phyloP scores from a whole-genome alignment of 768 basidiomycete species.

The Boletus reticuloceps region DNA sequence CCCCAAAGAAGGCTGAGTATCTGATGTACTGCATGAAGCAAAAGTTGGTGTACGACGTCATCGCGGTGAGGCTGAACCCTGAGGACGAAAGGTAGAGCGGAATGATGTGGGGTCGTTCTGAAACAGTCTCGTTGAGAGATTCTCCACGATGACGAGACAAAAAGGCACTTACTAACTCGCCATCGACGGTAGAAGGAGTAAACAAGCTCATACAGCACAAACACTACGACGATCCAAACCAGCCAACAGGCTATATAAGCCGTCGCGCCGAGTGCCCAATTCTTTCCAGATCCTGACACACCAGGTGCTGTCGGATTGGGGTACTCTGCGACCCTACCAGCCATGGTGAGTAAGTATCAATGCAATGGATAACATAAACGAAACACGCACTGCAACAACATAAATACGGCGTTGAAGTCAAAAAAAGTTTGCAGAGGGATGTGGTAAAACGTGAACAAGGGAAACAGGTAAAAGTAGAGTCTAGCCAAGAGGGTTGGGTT shows the following conservation, averaged over 20 bases:
- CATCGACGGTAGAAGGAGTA: conserved; percentile 75
- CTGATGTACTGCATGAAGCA: too few relatives aligned
- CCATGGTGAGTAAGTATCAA: conserved; percentile 15
- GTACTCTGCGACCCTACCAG: conserved; percentile 63
- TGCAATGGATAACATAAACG: background rate
- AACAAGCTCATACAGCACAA: conserved; percentile 72
- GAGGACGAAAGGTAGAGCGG: conserved; percentile 83
- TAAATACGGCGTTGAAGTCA: conserved; percentile 86
- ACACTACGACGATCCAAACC: conserved; percentile 69
- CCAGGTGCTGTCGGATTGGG: conserved; percentile 69
- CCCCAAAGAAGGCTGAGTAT: too few relatives aligned
- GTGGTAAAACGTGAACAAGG: conserved; percentile 69
- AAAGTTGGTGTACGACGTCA: conserved; percentile 53
- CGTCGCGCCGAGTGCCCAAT: conserved; percentile 80
- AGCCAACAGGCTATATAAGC: conserved; percentile 84
- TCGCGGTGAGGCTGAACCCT: conserved; percentile 68
- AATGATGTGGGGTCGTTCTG: conserved; percentile 80
- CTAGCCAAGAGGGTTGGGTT: conserved; percentile 54
- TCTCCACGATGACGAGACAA: conserved; percentile 15
- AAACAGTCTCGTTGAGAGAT: conserved; percentile 2
- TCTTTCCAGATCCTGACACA: conserved; percentile 67
- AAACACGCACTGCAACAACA: conserved; percentile 72
- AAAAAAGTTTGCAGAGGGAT: conserved; percentile 78
- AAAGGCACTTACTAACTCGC: conserved; percentile 66
- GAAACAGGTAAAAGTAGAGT: conserved; percentile 67